Conservation (phyloP, 177 flowering plant species). For the Vitis hybrid region DNA sequence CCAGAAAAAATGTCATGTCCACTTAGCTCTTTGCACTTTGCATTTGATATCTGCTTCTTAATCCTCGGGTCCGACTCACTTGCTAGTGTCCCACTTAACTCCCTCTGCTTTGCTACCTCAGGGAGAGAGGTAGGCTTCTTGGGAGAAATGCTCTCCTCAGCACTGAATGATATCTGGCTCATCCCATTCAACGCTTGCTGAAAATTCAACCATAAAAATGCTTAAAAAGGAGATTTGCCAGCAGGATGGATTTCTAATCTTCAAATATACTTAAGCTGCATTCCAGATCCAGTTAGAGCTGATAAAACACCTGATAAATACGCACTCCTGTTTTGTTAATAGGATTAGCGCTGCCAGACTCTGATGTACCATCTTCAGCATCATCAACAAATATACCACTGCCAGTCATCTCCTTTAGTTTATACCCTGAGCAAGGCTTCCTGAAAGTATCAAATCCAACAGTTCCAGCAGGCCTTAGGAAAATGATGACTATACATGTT, state of each 20-base stretch:
- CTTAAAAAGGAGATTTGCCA: neutral
- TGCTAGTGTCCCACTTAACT: constrained; percentile 58
- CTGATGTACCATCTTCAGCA: constrained; percentile 25
- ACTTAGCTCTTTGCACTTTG: constrained; percentile 65
- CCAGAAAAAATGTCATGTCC: constrained; percentile 74
- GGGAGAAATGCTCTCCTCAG: constrained; percentile 48
- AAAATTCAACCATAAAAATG: constrained; percentile 1
- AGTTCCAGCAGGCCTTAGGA: neutral
- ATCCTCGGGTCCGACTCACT: constrained; percentile 40
- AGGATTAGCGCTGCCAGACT: constrained; percentile 23
- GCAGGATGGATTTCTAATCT: neutral
- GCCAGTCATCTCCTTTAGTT: constrained; percentile 53
- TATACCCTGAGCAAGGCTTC: constrained; percentile 53
- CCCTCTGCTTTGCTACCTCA: constrained; percentile 68
- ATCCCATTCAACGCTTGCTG: constrained; percentile 60
- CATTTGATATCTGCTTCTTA: constrained; percentile 54
- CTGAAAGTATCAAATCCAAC: constrained; percentile 25
- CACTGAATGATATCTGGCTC: constrained; percentile 57
- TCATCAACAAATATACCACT: constrained; percentile 39
- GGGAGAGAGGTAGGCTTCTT: constrained; percentile 53
- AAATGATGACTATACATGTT: neutral
- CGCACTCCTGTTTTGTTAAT: constrained; percentile 34
- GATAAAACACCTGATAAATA: constrained; percentile 36
- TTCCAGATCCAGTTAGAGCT: neutral
- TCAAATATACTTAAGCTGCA: neutral